Evolutionary conservation across 2,329 filamentous ascomycete species (phyloP).

Genomic region (Venturia oleaginea): DNA sequence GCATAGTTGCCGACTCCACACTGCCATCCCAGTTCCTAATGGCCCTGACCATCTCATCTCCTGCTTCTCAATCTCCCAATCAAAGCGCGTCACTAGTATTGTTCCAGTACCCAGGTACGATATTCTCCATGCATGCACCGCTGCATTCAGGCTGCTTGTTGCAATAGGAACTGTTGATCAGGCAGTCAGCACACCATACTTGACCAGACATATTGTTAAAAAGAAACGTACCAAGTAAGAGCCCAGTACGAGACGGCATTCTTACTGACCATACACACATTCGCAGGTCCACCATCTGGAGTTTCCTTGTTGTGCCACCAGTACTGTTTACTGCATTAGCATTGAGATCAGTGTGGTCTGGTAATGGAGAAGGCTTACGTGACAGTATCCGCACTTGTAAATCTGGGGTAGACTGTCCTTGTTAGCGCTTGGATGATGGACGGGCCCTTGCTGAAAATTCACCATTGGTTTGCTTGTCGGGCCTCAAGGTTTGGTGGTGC

Average conservation of each 20-base stretch:
- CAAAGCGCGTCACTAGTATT: not conserved
- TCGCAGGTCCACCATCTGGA: slow-evolving; percentile 2
- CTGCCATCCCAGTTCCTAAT: not conserved
- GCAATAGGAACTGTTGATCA: not conserved
- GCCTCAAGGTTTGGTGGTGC: not conserved
- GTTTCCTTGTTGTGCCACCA: slow-evolving; percentile 8
- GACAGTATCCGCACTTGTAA: not conserved
- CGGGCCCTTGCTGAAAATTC: not conserved
- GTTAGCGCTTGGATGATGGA: not conserved
- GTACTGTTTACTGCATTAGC: not conserved
- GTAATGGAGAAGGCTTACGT: not conserved
- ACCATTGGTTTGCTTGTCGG: not conserved
- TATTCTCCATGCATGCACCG: not conserved
- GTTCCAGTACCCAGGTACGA: not conserved
- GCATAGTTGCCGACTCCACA: not conserved
- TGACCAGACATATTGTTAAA: not conserved
- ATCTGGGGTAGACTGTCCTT: not conserved
- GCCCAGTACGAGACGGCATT: not conserved
- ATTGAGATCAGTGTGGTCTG: not conserved
- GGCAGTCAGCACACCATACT: not conserved
- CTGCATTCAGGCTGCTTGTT: not conserved
- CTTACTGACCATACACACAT: not conserved
- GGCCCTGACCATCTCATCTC: not conserved
- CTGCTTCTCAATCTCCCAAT: not conserved
- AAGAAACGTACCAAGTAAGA: not conserved